Evolutionary conservation across 2,329 filamentous ascomycete species (phyloP), one percentile per base, ranked within the genome.

Genomic region (Plectosphaerella plurivora): DNA sequence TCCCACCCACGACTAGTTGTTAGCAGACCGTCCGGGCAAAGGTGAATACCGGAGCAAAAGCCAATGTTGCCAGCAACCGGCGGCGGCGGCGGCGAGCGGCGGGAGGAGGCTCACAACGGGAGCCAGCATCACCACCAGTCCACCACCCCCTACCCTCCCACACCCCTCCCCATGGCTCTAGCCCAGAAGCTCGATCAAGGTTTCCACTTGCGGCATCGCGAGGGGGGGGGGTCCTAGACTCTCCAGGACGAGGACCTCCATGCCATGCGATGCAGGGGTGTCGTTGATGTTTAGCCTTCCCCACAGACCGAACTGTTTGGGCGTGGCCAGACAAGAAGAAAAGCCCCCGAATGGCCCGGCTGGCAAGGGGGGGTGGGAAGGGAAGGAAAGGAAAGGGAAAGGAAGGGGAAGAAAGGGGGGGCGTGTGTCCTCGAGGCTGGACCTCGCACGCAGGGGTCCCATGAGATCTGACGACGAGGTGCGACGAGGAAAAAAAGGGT

Each of bases 251-350:
- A 44, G 41, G 41, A n/a, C 41, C 28, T 18, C 41, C 41, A 44
- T 44, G 41, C 41, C 41, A 44, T 67, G 66, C 66, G 65, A 66
- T 63, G 63, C 63, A 60, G 57, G 57, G 58, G 55, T 57, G 61
- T 65, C 60, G 59, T 61, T 56, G 60, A 61, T 60, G 63, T 64
- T 63, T 64, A 65, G 63, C 57, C 57, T 66, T 62, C 62, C 62
- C 62, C 65, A 66, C 62, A 63, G 57, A 57, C 63, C n/a, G 41
- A 44, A 44, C 41, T 60, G 61, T 61, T 63, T 65, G 60, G 61
- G 57, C 60, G 49, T 54, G 57, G 61, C 57, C 50, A 53, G 59
- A 57, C 56, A 49, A 54, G 55, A 56, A 59, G 55, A 57, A 57
- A 58, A 54, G 60, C 57, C 61, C 63, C 59, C 55, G 55, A 56